Evolutionary conservation across 805 yeast genomes (phyloP), one percentile per base, ranked within the genome.

Genomic region (Wickerhamomyces kurtzmanii): DNA sequence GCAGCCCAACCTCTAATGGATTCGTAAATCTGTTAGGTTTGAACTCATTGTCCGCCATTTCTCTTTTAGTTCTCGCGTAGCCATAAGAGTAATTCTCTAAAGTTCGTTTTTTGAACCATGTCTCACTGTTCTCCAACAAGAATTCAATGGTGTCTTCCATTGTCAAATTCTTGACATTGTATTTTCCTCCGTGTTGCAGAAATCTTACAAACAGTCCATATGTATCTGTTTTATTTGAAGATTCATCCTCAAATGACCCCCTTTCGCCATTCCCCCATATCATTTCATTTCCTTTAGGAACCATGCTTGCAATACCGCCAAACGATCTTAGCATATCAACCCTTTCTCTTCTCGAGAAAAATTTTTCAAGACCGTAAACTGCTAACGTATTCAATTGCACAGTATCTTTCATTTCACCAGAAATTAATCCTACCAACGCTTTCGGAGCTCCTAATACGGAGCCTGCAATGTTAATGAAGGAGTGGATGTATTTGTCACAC

Each of bases 321-420:
- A 84, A 89, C 2, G 89, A 65, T 37, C 85, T 66, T 27, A 86
- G 49, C 80, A 91, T 65, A 36, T 84, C 93, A 6, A 85, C 72
- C 40, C 98, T 70, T 55, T 89, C 98, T 35, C 73, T 70, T 49
- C 94, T 70, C 28, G 91, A 79, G 53, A 91, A 86, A 55, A 91
- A 91, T 56, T 83, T 85, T 48, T 91, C 98, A 31, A 91, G 65
- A 2, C 96, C 98, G 45, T 83, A 85, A 38, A 89, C 85, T 0
- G 97, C 98, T 35, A 89, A 56, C 4, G 91, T 79, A 51, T 91
- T 91, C 49, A 91, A 62, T 46, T 89, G 95, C 17, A 93, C 93
- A 0, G 98, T 91, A 52, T 91, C 98, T 51, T 77, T 84, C 97
- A 91, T 91, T 55, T 91, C 98, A 11, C 98, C 98, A 11, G 95